A percentile compares a stretch with the other conserved stretches of the same genome.
These are phyloP conservation scores for Exidia glandulosa DNA, from an alignment of 768 basidiomycete species.

Conservation along the genomic window DNA sequence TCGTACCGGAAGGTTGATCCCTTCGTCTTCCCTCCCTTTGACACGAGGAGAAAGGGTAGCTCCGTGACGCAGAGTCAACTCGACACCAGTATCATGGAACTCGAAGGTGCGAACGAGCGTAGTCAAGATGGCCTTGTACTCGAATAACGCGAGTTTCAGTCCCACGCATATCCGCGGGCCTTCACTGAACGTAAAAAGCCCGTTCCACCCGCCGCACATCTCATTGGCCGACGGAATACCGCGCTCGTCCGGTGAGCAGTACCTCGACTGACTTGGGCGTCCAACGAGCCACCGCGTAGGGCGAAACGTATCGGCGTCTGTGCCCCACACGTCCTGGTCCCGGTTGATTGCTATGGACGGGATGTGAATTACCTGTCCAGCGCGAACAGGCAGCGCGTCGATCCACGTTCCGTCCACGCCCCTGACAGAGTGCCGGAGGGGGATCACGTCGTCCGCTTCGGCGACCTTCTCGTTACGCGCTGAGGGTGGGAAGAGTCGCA, in stretches of 20 bases:
- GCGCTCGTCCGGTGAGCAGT: slow-evolving; percentile 10
- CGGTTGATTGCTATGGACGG: slow-evolving; percentile 25
- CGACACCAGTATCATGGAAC: slow-evolving; percentile 24
- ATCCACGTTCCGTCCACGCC: slow-evolving; percentile 18
- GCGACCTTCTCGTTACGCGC: slow-evolving; percentile 31
- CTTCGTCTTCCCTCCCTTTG: slow-evolving; percentile 2
- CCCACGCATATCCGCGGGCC: slow-evolving; percentile 33
- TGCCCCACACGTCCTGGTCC: slow-evolving; percentile 25
- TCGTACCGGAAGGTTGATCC: slow-evolving; percentile 5
- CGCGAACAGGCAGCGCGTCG: slow-evolving; percentile 19
- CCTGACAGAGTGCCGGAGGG: slow-evolving; percentile 24
- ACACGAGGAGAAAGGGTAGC: slow-evolving; percentile 5
- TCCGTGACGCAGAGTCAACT: slow-evolving; percentile 3
- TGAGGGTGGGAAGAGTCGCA: slow-evolving; percentile 30
- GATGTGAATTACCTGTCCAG: slow-evolving; percentile 27
- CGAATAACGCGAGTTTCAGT: slow-evolving; percentile 27
- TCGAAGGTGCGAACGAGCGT: slow-evolving; percentile 26
- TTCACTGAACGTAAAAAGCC: slow-evolving; percentile 29
- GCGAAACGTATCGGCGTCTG: slow-evolving; percentile 22
- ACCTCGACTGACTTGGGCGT: background rate
- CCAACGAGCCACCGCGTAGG: slow-evolving; percentile 29
- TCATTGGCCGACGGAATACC: slow-evolving; percentile 18
- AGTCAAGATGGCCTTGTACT: slow-evolving; percentile 30
- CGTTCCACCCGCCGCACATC: slow-evolving; percentile 24
- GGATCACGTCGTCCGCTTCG: slow-evolving; percentile 30